Conservation (phyloP, 2,329 filamentous ascomycete genomes). For the Stagonosporopsis chrysanthemi region DNA sequence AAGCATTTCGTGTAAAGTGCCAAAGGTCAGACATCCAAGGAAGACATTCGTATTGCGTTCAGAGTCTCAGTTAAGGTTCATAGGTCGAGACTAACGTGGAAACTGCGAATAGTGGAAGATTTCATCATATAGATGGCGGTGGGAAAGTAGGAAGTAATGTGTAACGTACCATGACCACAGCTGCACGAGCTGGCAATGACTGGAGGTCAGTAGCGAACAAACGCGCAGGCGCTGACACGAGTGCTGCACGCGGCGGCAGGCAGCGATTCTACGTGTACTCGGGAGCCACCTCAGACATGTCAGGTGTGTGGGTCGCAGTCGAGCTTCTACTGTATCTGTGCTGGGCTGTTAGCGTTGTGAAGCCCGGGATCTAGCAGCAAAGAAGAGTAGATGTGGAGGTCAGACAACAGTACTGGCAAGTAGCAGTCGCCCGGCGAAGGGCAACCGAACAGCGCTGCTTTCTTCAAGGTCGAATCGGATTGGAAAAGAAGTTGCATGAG, state of each 20-base stretch:
- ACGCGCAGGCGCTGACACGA: neutral
- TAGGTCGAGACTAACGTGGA: constrained; percentile 74
- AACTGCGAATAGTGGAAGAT: constrained; percentile 84
- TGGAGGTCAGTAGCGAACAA: neutral
- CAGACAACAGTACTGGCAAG: constrained; percentile 92
- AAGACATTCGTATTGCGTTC: constrained; percentile 53
- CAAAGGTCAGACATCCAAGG: constrained; percentile 76
- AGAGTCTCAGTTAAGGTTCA: constrained; percentile 64
- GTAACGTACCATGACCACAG: constrained; percentile 7
- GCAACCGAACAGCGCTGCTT: constrained; percentile 70
- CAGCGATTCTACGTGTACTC: neutral
- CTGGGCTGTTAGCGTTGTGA: constrained; percentile 3
- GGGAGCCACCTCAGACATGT: neutral
- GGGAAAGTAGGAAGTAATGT: constrained; percentile 18
- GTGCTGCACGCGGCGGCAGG: neutral
- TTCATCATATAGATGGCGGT: constrained; percentile 68
- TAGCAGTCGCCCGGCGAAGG: constrained; percentile 75
- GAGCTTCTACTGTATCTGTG: constrained; percentile 1
- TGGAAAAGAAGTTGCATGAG: constrained; percentile 83
- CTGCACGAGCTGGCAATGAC: neutral
- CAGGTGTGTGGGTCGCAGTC: neutral
- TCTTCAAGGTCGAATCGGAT: constrained; percentile 89
- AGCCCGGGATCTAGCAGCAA: neutral
- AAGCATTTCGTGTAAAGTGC: constrained; percentile 10
- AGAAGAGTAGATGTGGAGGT: constrained; percentile 48